phyloP scores from a whole-genome alignment of 2,329 filamentous ascomycete genomes.

The Aspergillus sp. region DNA sequence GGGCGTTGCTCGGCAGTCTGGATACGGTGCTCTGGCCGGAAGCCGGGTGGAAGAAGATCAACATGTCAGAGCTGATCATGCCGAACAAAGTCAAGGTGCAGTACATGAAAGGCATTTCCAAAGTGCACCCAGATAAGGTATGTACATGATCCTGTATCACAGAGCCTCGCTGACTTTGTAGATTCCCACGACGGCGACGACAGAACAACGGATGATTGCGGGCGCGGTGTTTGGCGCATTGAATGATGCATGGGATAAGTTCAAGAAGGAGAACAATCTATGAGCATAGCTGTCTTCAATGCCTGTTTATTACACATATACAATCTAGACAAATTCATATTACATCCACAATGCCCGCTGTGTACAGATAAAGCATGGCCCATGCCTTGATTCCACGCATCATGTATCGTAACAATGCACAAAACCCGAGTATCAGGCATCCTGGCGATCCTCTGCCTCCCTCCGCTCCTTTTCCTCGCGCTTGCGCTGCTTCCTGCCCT shows the following conservation, averaged over 20 bases:
- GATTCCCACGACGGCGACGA: slow-evolving; percentile 63
- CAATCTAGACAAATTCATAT: not conserved
- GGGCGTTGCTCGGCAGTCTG: slow-evolving; percentile 80
- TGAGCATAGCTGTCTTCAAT: slow-evolving; percentile 24
- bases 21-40: slow-evolving; percentile 88
- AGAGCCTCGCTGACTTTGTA: slow-evolving; percentile 23
- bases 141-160: slow-evolving; percentile 30
- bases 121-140: slow-evolving; percentile 99
- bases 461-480: slow-evolving; percentile 45
- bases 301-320: slow-evolving; percentile 5
- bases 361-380: not conserved
- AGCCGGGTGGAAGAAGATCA: slow-evolving; percentile 95
- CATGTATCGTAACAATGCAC: not conserved
- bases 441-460: slow-evolving; percentile 11
- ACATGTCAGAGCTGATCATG: slow-evolving; percentile 88
- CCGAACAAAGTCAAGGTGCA: slow-evolving; percentile 93
- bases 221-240: slow-evolving; percentile 62
- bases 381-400: not conserved
- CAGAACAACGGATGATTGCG: slow-evolving; percentile 66
- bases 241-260: slow-evolving; percentile 69
- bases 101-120: slow-evolving; percentile 99
- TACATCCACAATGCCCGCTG: no score
- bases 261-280: slow-evolving; percentile 61
- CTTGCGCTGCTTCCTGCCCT: slow-evolving; percentile 40
- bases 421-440: not conserved